Percentiles rank a stretch among this genome's conserved stretches.
Evolutionary conservation across 164 flowering plant species (phyloP).

Genomic region (Piper betle): DNA sequence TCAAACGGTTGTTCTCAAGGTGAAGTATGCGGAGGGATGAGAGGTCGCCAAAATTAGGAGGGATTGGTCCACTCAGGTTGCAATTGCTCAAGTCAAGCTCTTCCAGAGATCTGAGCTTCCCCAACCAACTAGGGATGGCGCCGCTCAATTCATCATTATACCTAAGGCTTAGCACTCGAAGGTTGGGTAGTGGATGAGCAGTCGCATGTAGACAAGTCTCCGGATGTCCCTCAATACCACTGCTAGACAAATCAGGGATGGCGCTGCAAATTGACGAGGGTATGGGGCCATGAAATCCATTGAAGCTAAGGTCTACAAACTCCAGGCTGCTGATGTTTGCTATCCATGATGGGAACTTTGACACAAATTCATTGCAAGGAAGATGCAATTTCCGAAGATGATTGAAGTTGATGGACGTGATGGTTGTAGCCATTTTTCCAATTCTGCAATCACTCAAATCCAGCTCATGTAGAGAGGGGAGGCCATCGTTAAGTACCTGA

Average conservation of each 20-base stretch:
- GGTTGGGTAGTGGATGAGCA: too few species aligned
- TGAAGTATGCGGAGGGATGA: not conserved
- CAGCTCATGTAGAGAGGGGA: not conserved
- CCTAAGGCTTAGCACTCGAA: too few species aligned
- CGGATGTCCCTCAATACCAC: too few species aligned
- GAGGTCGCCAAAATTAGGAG: conserved; percentile 4
- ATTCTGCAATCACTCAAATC: not conserved
- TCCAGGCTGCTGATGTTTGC: not conserved
- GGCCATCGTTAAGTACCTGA: not conserved
- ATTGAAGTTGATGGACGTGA: not conserved
- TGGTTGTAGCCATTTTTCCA: not conserved
- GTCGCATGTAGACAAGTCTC: too few species aligned
- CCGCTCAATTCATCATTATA: too few species aligned
- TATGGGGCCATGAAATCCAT: not conserved
- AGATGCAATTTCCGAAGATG: not conserved
- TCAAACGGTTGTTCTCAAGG: not conserved
- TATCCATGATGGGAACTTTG: not conserved
- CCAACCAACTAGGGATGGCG: too few species aligned
- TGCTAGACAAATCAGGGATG: too few species aligned
- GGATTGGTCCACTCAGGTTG: conserved; percentile 21
- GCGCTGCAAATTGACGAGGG: not conserved
- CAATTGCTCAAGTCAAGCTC: too few species aligned
- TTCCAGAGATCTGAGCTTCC: too few species aligned
- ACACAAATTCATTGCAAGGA: not conserved
- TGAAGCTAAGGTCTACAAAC: not conserved